Base-by-base conservation (phyloP, 768 basidiomycete species). In the Suillus luteus region DNA sequence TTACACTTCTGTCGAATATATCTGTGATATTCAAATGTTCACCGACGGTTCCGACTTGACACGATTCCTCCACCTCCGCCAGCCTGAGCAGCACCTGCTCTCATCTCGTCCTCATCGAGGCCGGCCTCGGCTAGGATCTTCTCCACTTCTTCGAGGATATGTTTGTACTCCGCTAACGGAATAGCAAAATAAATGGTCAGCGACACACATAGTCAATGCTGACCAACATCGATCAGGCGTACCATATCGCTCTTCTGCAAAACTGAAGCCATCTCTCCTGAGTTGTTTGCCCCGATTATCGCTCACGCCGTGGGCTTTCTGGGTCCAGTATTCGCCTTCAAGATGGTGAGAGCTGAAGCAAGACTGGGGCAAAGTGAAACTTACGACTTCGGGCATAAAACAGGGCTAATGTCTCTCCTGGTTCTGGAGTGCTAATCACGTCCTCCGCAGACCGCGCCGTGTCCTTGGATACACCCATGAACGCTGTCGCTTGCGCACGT, bases 81-180 rank as follows among this genome's bases (percentile, higher is more conserved):
- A 41, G 27, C 3, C 68, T 85, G 81, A 8, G 79, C 82, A 35
- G 69, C 69, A 15, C 78, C 76, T 5, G 74, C 75, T 68, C 81
- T 81, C 83, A 93, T 91, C 69, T 93, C 92, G 24, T 91, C 89
- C 65, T 91, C 90, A 63, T 95, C 92, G 59, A 95, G 74, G 0
- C 93, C 94, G 0, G 95, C 93, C 68, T 93, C 92, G 11, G 83
- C 85, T 59, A 94, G 74, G 49, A 95, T 95, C 67, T 84, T 89
- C 71, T 93, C 92, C 2, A 95, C 89, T 71, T 95, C 91, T 65
- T 88, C 79, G 19, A 96, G 74, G 7, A 92, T 82, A 0, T 93
- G 95, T 69, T 93, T 92, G 71, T 96, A 96, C 41, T 79, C 80
- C n/a, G 77, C 91, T 92, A 70, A 43, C 59, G 54, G 44, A n/a